Percentiles rank a stretch among this genome's conserved stretches.
phyloP scores from a whole-genome alignment of 2,329 filamentous ascomycete species.

The Phyllosticta capitalensis region DNA sequence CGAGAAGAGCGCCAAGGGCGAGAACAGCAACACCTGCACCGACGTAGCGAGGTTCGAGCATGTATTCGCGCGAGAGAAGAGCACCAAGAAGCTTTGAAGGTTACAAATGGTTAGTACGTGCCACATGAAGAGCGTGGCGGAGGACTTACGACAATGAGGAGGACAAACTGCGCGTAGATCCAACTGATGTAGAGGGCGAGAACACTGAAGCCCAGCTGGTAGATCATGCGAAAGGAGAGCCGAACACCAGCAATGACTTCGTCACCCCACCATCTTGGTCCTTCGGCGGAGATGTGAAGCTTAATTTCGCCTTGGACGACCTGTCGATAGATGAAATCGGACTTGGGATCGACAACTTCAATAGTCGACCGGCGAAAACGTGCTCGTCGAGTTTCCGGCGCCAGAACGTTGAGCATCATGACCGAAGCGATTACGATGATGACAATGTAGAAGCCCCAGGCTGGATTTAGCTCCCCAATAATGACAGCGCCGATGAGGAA shows the following conservation, averaged over 20 bases:
- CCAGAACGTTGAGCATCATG: conserved; percentile 59
- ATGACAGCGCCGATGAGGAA: conserved; percentile 63
- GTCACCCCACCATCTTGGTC: conserved; percentile 67
- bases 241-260: conserved; percentile 63
- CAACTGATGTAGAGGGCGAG: conserved; percentile 62
- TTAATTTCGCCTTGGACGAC: conserved; percentile 65
- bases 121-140: not conserved
- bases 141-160: conserved; percentile 55
- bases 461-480: conserved; percentile 54
- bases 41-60: conserved; percentile 53
- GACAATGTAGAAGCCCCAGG: conserved; percentile 68
- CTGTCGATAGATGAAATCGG: conserved; percentile 29
- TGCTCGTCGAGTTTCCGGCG: conserved; percentile 62
- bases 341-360: conserved; percentile 37
- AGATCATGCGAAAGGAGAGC: conserved; percentile 60
- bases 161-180: conserved; percentile 68
- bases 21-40: conserved; percentile 58
- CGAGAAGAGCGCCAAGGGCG: conserved; percentile 58
- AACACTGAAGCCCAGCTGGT: conserved; percentile 63
- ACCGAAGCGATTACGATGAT: conserved; percentile 57
- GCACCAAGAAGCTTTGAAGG: conserved; percentile 52
- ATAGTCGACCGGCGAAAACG: conserved; percentile 57
- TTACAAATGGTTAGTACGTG: conserved; percentile 11
- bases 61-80: conserved; percentile 60
- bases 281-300: conserved; percentile 62